Evolutionary conservation across 1,284 basidiomycete genomes (phyloP).

Genomic region (Leccinum pallidistipes): DNA sequence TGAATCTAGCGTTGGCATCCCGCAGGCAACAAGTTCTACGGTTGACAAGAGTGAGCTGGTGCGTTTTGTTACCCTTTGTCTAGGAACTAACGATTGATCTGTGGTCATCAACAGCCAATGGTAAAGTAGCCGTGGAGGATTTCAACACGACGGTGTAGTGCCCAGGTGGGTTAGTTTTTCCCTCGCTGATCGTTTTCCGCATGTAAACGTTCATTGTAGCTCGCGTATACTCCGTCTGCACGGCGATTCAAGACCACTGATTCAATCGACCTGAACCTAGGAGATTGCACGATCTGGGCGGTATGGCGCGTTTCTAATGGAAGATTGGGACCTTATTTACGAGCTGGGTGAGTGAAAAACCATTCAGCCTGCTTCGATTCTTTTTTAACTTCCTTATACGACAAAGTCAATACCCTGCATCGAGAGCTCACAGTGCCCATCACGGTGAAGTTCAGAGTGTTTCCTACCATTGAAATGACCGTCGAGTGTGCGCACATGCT

Average conservation of each 20-base stretch:
- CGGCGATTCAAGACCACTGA: no score
- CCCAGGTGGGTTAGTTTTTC: constrained; percentile 49
- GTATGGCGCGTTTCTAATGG: no score
- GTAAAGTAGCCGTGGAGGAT: constrained; percentile 80
- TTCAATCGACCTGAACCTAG: no score
- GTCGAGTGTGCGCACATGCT: constrained; percentile 95
- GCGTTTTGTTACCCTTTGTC: constrained; percentile 33
- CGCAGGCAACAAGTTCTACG: constrained; percentile 62
- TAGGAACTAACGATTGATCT: background rate
- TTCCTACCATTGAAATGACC: constrained; percentile 83
- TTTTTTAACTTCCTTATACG: background rate
- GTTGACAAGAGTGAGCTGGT: constrained; percentile 97
- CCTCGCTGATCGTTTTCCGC: background rate
- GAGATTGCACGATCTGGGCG: no score
- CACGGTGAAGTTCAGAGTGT: constrained; percentile 95
- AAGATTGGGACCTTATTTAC: no score
- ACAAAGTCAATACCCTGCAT: constrained; percentile 81
- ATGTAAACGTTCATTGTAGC: constrained; percentile 38
- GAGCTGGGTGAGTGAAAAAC: no score
- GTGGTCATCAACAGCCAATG: constrained; percentile 6
- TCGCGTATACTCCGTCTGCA: constrained; percentile 78
- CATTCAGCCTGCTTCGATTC: background rate
- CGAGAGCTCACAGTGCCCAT: constrained; percentile 85
- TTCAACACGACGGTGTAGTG: constrained; percentile 85
- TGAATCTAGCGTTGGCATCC: background rate